phyloP scores from a whole-genome alignment of 495 filamentous ascomycete species.

The Hypoxylon lienhwacheense region DNA sequence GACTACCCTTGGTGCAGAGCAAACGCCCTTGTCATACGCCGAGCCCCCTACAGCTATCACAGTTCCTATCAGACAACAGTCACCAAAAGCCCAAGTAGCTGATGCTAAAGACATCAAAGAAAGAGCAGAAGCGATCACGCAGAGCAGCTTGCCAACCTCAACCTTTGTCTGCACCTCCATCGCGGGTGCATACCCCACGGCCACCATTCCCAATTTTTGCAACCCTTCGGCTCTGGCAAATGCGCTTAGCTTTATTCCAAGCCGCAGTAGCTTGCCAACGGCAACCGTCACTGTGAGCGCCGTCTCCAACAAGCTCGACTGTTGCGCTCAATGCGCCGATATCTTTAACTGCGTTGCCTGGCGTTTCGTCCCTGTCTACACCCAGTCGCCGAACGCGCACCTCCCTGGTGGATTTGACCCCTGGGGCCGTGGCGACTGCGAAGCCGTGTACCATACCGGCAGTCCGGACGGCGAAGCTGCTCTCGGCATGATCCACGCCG shows the following conservation, averaged over 20 bases:
- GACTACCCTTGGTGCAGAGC: conserved; percentile 14
- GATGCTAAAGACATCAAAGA: too few relatives aligned
- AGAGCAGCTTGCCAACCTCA: background rate
- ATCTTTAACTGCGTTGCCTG: conserved; percentile 40
- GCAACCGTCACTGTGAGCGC: conserved; percentile 30
- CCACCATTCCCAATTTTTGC: conserved; percentile 39
- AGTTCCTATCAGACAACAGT: conserved; percentile 12
- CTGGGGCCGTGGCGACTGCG: conserved; percentile 35
- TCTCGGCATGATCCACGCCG: background rate
- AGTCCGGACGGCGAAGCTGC: background rate
- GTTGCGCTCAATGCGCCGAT: conserved; percentile 35
- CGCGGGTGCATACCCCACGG: conserved; percentile 24
- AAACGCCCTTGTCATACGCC: conserved; percentile 31
- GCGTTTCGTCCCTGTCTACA: conserved; percentile 35
- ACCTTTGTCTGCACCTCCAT: conserved; percentile 29
- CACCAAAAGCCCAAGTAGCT: too few relatives aligned
- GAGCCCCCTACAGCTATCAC: conserved; percentile 32
- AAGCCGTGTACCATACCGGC: conserved; percentile 34
- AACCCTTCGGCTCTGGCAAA: conserved; percentile 33
- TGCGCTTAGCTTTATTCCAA: conserved; percentile 18
- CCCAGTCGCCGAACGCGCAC: conserved; percentile 17
- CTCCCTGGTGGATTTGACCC: conserved; percentile 38
- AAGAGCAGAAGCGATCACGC: background rate
- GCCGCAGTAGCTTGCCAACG: conserved; percentile 15
- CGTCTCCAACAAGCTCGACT: conserved; percentile 37